Base-by-base conservation (phyloP, 2,329 filamentous ascomycete genomes). In the Parascedosporium putredinis region DNA sequence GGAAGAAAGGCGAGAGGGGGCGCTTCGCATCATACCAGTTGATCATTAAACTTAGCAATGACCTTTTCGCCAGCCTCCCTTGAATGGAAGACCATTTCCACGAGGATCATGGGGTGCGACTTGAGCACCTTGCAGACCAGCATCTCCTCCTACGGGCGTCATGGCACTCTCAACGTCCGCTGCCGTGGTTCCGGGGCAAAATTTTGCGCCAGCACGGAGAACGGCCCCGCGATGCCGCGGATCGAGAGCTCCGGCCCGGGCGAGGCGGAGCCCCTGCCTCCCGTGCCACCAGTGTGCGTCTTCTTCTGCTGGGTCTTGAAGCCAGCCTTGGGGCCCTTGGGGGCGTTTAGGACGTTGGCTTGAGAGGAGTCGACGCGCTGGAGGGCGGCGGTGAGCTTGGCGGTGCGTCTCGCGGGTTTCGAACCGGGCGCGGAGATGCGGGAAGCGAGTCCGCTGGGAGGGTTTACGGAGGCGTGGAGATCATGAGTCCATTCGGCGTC, bases 111-210 rank as follows among this genome's bases (percentile, higher is more conserved):
- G 0, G 88, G 87, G 24, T 70, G 68, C 3, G 81, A 74, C 60
- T 83, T 81, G 51, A 88, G 66, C 34, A 93, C 68, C 31, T 73
- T 76, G 67, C 86, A 91, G 58, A 76, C 79, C 22, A 76, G 60
- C 58, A 88, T 75, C 53, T 82, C 72, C 85, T 34, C 84, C 85
- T n/a, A 86, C 69, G 0, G 81, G 80, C n/a, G 75, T 77, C 79
- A 93, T 82, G 51, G 87, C 87, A 57, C 83, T 86, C 69, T 89
- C 85, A 52, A 93, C 88, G 60, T 93, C 87, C 25, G 84, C 85
- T 2, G 83, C 84, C 5, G 87, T 89, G 1, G 87, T 93, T 33
- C 87, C 87, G 2, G 79, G 79, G 86, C 87, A 62, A 93, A 88
- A 70, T 93, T 93, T 64, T 86, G 83, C 2, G 84, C 86, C 62